These are phyloP conservation scores for Gentiana straminea DNA, from an alignment of 257 asterid genomes.

Conservation along the genomic window DNA sequence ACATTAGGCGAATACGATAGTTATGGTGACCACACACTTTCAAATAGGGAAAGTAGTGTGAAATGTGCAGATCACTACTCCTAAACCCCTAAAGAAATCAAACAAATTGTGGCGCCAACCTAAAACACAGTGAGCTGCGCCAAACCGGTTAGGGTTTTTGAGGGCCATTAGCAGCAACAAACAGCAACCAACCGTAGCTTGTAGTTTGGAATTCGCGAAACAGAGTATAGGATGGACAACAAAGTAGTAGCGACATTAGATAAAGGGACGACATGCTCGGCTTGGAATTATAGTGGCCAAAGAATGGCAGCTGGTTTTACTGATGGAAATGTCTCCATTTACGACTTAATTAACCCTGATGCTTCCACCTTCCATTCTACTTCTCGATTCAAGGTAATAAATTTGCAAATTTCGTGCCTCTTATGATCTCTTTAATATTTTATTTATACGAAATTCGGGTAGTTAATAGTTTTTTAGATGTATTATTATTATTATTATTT, in stretches of 20 bases:
- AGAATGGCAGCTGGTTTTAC: conserved; percentile 58
- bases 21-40: no score
- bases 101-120: no score
- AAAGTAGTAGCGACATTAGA: conserved; percentile 40
- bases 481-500: neutral
- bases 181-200: no score
- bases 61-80: no score
- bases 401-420: neutral
- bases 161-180: no score
- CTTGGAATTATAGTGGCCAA: conserved; percentile 80
- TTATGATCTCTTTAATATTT: neutral
- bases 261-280: conserved; percentile 54
- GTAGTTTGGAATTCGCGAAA: no score
- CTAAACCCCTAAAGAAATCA: no score
- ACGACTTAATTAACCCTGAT: conserved; percentile 55
- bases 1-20: no score
- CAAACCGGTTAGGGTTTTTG: no score
- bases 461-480: neutral
- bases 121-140: no score
- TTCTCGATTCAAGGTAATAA: conserved; percentile 45
- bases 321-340: conserved; percentile 48
- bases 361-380: conserved; percentile 45
- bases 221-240: conserved; percentile 35
- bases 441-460: neutral
- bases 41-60: no score